These are phyloP conservation scores for Barnettozyma salicaria DNA, from an alignment of 805 yeast genomes.

Conservation along the genomic window DNA sequence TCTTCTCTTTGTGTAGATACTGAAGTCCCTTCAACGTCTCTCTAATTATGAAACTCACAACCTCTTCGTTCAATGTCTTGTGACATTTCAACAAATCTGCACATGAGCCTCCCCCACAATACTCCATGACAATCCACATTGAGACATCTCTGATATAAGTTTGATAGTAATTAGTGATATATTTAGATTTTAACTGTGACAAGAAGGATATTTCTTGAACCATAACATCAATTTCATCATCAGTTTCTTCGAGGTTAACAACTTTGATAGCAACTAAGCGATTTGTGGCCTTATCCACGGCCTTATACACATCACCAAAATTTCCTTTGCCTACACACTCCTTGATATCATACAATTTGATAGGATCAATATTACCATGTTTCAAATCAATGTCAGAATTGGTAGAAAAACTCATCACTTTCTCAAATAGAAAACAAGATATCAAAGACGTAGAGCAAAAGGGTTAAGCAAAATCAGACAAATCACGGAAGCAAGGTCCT, in stretches of 20 bases:
- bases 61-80: conserved; percentile 50
- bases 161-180: conserved; percentile 60
- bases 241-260: conserved; percentile 70
- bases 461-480: background rate
- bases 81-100: conserved; percentile 59
- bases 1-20: conserved; percentile 68
- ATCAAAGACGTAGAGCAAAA: no score
- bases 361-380: conserved; percentile 18
- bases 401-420: conserved; percentile 7
- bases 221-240: conserved; percentile 65
- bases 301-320: conserved; percentile 81
- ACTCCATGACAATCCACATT: conserved; percentile 92
- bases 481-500: no score
- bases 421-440: no score
- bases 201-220: conserved; percentile 77
- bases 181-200: conserved; percentile 51
- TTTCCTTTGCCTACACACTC: conserved; percentile 77
- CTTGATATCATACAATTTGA: conserved; percentile 31
- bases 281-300: conserved; percentile 31
- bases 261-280: conserved; percentile 78
- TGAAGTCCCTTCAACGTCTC: conserved; percentile 65
- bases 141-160: conserved; percentile 59
- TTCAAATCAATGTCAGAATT: conserved; percentile 1
- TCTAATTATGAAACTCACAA: conserved; percentile 54
- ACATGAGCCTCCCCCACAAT: conserved; percentile 93